Percentiles rank a stretch among this genome's conserved stretches.
Conservation (phyloP, 495 filamentous ascomycete genomes). For the Endocarpon pusillum region DNA sequence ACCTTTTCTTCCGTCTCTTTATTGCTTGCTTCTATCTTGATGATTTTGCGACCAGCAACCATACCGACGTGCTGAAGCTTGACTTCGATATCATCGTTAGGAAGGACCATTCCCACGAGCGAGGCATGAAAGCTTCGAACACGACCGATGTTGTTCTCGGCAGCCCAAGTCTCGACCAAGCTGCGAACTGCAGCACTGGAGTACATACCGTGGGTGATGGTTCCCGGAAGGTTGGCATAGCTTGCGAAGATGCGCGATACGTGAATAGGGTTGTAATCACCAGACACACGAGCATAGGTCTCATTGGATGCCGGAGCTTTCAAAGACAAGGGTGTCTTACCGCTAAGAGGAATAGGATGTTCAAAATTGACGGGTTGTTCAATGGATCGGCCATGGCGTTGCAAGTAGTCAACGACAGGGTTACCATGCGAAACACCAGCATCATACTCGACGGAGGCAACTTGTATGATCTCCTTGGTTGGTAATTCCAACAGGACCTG, state of each 20-base stretch:
- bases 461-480: slow-evolving; percentile 94
- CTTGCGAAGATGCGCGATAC: slow-evolving; percentile 89
- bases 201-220: slow-evolving; percentile 99
- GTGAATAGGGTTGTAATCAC: slow-evolving; percentile 98
- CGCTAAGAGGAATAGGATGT: slow-evolving; percentile 86
- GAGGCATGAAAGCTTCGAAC: slow-evolving; percentile 92
- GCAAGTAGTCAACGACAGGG: slow-evolving; percentile 88
- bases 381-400: slow-evolving; percentile 79
- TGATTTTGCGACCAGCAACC: slow-evolving; percentile 95
- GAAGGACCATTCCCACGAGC: slow-evolving; percentile 93
- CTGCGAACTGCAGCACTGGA: slow-evolving; percentile 93
- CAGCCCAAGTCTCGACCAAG: slow-evolving; percentile 97
- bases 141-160: slow-evolving; percentile 93
- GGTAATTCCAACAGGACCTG: slow-evolving; percentile 88
- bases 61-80: slow-evolving; percentile 93
- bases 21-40: slow-evolving; percentile 91
- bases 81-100: slow-evolving; percentile 85
- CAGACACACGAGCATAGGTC: slow-evolving; percentile 91
- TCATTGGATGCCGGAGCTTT: slow-evolving; percentile 94
- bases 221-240: slow-evolving; percentile 88
- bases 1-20: slow-evolving; percentile 92
- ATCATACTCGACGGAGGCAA: slow-evolving; percentile 87
- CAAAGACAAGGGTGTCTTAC: slow-evolving; percentile 71
- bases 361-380: slow-evolving; percentile 97
- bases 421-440: slow-evolving; percentile 83